Evolutionary conservation across 306 rosid genomes (phyloP).

Genomic region (Vigna mungo): DNA sequence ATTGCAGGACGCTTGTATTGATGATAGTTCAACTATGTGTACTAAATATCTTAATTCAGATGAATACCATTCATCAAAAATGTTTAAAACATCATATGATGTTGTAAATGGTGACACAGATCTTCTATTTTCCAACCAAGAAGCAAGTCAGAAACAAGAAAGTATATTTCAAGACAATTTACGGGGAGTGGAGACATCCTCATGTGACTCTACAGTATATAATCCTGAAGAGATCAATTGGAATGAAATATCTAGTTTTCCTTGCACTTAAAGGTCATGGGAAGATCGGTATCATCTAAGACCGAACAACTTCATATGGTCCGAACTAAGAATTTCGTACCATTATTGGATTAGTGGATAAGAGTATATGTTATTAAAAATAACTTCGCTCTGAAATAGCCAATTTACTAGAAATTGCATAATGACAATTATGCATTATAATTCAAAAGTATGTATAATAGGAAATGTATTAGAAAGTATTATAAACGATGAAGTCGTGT

Average conservation of each 20-base stretch:
- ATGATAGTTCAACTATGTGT: slow-evolving; percentile 3
- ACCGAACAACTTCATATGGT: slow-evolving; percentile 11
- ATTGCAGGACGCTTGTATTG: slow-evolving; percentile 38
- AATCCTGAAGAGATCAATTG: slow-evolving; percentile 1
- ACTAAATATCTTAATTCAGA: slow-evolving; percentile 28
- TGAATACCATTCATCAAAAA: slow-evolving; percentile 11
- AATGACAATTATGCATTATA: neutral
- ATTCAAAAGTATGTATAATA: neutral
- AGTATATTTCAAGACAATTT: slow-evolving; percentile 12
- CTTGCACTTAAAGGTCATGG: neutral
- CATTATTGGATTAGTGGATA: neutral
- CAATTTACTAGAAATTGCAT: neutral
- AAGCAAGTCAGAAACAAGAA: neutral
- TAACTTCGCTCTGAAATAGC: neutral
- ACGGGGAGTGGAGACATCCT: slow-evolving; percentile 34
- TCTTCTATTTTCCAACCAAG: slow-evolving; percentile 16
- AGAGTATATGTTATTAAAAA: neutral
- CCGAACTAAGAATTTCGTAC: neutral
- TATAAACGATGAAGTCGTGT: neutral
- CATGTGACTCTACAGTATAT: slow-evolving; percentile 40
- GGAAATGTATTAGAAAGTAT: neutral
- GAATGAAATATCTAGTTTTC: slow-evolving; percentile 18
- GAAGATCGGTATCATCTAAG: slow-evolving; percentile 33
- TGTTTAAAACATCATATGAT: slow-evolving; percentile 26
- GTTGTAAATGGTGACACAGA: neutral